Base-by-base conservation (phyloP, 73 alveolate species). In the Symbiodinium natans region DNA sequence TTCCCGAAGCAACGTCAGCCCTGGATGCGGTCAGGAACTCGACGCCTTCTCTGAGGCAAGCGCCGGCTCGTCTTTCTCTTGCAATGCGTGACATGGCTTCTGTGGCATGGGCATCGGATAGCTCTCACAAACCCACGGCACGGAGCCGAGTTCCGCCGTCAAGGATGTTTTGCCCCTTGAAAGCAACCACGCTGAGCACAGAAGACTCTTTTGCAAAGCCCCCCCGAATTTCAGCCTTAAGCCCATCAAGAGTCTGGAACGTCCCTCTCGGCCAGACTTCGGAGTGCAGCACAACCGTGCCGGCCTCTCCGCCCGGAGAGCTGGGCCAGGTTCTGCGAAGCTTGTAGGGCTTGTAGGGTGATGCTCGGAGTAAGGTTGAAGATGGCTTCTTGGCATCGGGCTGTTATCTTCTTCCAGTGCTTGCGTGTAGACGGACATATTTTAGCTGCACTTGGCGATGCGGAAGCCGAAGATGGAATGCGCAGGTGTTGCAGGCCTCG, bases 401-500 rank as follows among this genome's bases (percentile, higher is more conserved):
- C 13, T 13, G 6, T 46, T 6, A 46, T 13, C 13, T 46, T 6
- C 13, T 46, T 46, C 59, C 59, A 46, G 6, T 46, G 59, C 13
- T 46, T 13, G n/a, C n/a, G n/a, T n/a, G n/a, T n/a, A n/a, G n/a
- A n/a, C n/a, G n/a, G n/a, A n/a, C n/a, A n/a, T n/a, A n/a, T n/a
- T n/a, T n/a, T n/a, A n/a, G n/a, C n/a, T n/a, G n/a, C n/a, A n/a
- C n/a, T n/a, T n/a, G n/a, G n/a, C n/a, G n/a, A n/a, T n/a, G n/a
- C n/a, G n/a, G 59, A 46, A 46, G 21, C 59, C 13, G 6, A 46
- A 46, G 59, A 6, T 13, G 21, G 59, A 46, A 46, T 6, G 74
- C 15, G 80, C 33, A 63, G 80, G 80, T 63, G 80, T 63, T 63
- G 36, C 80, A 63, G 80, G 31, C 80, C 80, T 63, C 80, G 9